phyloP scores from a whole-genome alignment of 2,329 filamentous ascomycete genomes.

The Rhynchosporium graminicola region DNA sequence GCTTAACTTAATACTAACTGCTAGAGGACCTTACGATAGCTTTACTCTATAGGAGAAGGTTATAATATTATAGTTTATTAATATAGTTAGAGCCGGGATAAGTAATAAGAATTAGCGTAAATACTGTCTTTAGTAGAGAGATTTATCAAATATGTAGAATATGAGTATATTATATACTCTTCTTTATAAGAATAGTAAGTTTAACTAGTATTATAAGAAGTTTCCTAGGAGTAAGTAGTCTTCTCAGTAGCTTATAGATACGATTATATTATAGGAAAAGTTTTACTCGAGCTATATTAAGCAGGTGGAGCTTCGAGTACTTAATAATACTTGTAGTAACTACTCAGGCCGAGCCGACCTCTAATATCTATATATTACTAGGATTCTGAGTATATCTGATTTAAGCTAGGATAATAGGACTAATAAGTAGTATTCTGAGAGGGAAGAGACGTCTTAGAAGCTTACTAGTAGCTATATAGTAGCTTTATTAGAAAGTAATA shows the following conservation, averaged over 20 bases:
- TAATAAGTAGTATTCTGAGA: conserved; percentile 19
- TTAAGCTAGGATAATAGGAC: conserved; percentile 14
- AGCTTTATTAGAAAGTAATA: conserved; percentile 15
- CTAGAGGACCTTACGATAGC: too few relatives aligned
- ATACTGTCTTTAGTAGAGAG: conserved; percentile 20
- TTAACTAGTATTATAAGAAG: conserved; percentile 21
- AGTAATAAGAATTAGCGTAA: conserved; percentile 17
- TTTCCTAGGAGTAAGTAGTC: conserved; percentile 17
- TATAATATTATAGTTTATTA: conserved; percentile 18
- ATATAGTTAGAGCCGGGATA: conserved; percentile 13
- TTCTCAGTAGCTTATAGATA: conserved; percentile 16
- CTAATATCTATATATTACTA: conserved; percentile 14
- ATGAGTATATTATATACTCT: conserved; percentile 17
- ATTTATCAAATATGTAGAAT: conserved; percentile 22
- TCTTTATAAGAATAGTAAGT: conserved; percentile 19
- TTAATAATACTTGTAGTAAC: conserved; percentile 13
- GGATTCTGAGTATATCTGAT: conserved; percentile 21
- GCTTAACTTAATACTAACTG: too few relatives aligned
- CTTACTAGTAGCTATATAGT: conserved; percentile 22
- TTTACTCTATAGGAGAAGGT: conserved; percentile 19
- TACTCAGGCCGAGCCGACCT: conserved; percentile 13
- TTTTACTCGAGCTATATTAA: conserved; percentile 12
- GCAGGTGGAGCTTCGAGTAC: conserved; percentile 17
- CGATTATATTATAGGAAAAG: conserved; percentile 17
- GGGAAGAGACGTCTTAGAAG: conserved; percentile 20